Evolutionary conservation across 768 basidiomycete species (phyloP).

Genomic region (Suillus spraguei): DNA sequence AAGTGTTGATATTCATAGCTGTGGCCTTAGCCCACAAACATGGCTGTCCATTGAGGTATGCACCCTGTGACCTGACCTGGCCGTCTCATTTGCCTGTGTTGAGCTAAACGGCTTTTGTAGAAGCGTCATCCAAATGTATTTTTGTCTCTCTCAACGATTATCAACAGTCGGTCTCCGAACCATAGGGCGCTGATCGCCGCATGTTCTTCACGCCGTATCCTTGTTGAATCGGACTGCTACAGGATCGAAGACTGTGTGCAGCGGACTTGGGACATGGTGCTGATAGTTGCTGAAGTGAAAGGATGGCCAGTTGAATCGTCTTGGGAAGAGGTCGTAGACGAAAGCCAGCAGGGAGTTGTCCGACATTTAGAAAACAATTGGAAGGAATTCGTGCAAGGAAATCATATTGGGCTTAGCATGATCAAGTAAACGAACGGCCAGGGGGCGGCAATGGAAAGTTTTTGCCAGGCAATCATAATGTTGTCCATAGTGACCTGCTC

Average conservation of each 20-base stretch:
- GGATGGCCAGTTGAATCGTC: constrained; percentile 73
- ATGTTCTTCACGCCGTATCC: constrained; percentile 65
- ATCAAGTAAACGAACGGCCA: constrained; percentile 4
- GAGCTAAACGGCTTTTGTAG: constrained; percentile 38
- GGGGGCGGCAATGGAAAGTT: constrained; percentile 9
- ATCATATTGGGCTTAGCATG: constrained; percentile 35
- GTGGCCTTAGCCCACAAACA: constrained; percentile 77
- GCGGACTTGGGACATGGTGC: constrained; percentile 78
- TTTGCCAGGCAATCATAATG: background rate
- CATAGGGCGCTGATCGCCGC: constrained; percentile 64
- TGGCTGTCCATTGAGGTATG: constrained; percentile 77
- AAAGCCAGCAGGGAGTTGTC: constrained; percentile 62
- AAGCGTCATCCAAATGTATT: constrained; percentile 76
- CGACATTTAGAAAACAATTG: constrained; percentile 72
- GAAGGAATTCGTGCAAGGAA: constrained; percentile 55
- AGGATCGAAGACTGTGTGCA: constrained; percentile 57
- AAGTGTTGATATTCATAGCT: constrained; percentile 90
- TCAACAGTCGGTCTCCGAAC: constrained; percentile 73
- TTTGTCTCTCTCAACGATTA: constrained; percentile 84
- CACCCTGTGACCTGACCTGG: constrained; percentile 10
- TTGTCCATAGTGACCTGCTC: background rate
- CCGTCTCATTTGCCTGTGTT: background rate
- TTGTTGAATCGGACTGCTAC: constrained; percentile 88
- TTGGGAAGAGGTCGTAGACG: constrained; percentile 45
- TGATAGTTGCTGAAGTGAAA: constrained; percentile 70